phyloP scores from a whole-genome alignment of 257 asterid genomes.

The Ligustrum vulgare region DNA sequence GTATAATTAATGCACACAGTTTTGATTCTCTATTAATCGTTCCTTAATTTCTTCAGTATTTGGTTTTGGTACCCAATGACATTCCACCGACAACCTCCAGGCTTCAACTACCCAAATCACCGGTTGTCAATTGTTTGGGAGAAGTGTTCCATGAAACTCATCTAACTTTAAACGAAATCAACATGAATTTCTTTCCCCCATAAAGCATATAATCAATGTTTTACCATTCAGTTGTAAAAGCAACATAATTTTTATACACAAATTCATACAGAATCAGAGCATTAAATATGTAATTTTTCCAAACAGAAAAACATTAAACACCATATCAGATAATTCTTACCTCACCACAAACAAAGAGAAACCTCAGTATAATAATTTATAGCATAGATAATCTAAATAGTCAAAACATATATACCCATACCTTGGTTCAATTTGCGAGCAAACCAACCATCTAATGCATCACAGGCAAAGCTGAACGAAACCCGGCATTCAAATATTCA shows the following conservation, averaged over 20 bases:
- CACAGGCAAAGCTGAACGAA: slow-evolving; percentile 77
- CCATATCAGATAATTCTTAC: neutral
- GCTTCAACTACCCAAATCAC: neutral
- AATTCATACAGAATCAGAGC: slow-evolving; percentile 12
- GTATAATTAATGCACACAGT: neutral
- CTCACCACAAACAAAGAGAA: neutral
- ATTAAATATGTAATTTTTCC: neutral
- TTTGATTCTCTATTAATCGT: neutral
- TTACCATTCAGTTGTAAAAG: slow-evolving; percentile 1
- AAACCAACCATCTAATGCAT: slow-evolving; percentile 97
- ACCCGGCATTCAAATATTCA: neutral
- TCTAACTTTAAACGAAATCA: neutral
- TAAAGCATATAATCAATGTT: neutral
- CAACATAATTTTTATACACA: neutral
- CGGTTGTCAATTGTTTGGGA: neutral
- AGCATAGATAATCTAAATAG: neutral
- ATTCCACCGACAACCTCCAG: neutral
- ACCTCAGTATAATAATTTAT: neutral
- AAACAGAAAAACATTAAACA: neutral
- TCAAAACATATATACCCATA: slow-evolving; percentile 36
- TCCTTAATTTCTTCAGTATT: neutral
- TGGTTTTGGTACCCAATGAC: neutral
- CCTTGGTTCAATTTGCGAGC: slow-evolving; percentile 98
- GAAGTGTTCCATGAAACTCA: neutral
- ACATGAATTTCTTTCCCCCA: slow-evolving; percentile 4